Evolutionary conservation across 176 grass and related monocot species (phyloP), one percentile per base, ranked within the genome.

Genomic region (Oryza australiensis): DNA sequence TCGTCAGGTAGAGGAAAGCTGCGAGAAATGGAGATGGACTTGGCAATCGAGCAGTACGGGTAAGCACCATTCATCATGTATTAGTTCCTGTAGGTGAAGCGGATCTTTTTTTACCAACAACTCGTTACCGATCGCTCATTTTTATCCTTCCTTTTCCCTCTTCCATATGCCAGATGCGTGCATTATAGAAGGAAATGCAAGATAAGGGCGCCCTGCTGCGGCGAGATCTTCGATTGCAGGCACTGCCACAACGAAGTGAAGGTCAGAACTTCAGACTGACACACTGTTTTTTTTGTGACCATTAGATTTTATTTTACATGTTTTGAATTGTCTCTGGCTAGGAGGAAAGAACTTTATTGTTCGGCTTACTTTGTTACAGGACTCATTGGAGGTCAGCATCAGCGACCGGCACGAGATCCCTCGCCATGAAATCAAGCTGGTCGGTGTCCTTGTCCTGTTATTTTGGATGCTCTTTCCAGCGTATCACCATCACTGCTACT

Each of bases 201-300:
- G 86, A 93, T 96, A 62, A 76, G 83, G 87, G 86, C 90, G 23
- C 90, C 93, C 5, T 96, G 93, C 71, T 96, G 93, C 59, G 90
- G 86, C 13, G 90, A 90, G 62, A 80, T 92, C 9, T 96, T 96
- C 15, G 85, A 73, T 68, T 96, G 93, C 84, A 85, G 93, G 34
- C 93, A 92, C 78, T 96, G 93, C 80, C 93, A 96, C 80, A 93
- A 96, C 59, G 83, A 92, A 87, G 83, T 86, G 65, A 96, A 92
- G 82, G 93, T 96, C 40, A 64, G 45, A 20, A 29, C 46, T 12
- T 41, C 33, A 0, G 1, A 3, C 14, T 46, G 7, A 32, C 32
- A 3, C 32, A 32, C 32, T 32, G 32, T 32, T 18, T 29, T 9
- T 12, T 26, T 26, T 35, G 53, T 41, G 16, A 3, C 46, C 32